A percentile compares a stretch with the other conserved stretches of the same genome.
These are phyloP conservation scores for Epichloe aotearoae DNA, from an alignment of 2,329 filamentous ascomycete species.

Conservation along the genomic window DNA sequence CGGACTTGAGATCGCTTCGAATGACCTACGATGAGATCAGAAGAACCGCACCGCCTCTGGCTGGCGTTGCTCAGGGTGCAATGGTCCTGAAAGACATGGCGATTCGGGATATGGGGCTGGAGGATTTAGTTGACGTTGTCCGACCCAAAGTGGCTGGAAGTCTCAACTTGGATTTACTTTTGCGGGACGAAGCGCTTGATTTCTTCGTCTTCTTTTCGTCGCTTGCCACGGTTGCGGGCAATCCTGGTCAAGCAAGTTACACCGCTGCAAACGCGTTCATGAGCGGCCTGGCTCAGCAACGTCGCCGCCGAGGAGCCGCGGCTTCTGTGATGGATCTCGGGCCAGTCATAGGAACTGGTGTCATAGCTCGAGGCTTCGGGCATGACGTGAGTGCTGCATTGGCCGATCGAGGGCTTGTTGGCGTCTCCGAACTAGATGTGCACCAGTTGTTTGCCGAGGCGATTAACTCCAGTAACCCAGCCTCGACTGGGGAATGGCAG, in stretches of 20 bases:
- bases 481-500: not conserved
- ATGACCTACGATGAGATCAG: conserved; percentile 8
- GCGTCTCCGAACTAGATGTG: conserved; percentile 17
- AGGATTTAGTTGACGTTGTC: conserved; percentile 13
- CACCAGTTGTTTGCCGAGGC: conserved; percentile 19
- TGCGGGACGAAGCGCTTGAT: conserved; percentile 17
- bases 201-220: conserved; percentile 26
- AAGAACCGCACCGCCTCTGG: conserved; percentile 19
- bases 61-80: conserved; percentile 29
- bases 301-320: conserved; percentile 23
- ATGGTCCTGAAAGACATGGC: conserved; percentile 28
- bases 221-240: conserved; percentile 14
- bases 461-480: conserved; percentile 4
- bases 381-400: not conserved
- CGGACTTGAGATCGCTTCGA: conserved; percentile 2
- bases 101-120: conserved; percentile 16
- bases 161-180: conserved; percentile 18
- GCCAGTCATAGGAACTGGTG: conserved; percentile 24
- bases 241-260: conserved; percentile 30
- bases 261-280: conserved; percentile 31
- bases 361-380: not conserved
- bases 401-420: not conserved
- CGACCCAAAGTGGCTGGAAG: conserved; percentile 23
- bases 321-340: conserved; percentile 26
- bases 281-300: conserved; percentile 20